Evolutionary conservation across 2,329 filamentous ascomycete species (phyloP).

Genomic region (Fusarium pilosicola): DNA sequence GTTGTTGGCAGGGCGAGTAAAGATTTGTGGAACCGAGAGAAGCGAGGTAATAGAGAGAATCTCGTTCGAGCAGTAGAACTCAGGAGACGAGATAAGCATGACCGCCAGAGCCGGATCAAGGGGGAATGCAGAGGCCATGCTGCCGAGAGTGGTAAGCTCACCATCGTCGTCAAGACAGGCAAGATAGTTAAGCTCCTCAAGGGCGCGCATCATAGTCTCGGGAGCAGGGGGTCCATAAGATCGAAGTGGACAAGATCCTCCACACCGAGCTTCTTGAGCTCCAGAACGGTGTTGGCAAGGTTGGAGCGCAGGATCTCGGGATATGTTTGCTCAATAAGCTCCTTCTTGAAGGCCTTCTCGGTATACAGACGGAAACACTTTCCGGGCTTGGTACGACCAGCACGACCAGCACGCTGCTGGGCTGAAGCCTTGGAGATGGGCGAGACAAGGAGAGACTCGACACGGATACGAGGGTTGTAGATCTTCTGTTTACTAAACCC

Average conservation of each 20-base stretch:
- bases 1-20: slow-evolving; percentile 84
- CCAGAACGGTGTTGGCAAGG: slow-evolving; percentile 91
- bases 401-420: slow-evolving; percentile 97
- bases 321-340: slow-evolving; percentile 96
- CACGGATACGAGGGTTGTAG: slow-evolving; percentile 95
- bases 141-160: slow-evolving; percentile 85
- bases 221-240: slow-evolving; percentile 98
- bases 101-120: slow-evolving; percentile 94
- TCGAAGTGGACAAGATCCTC: slow-evolving; percentile 98
- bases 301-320: slow-evolving; percentile 96
- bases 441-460: slow-evolving; percentile 96
- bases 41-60: slow-evolving; percentile 94
- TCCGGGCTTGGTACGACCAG: slow-evolving; percentile 96
- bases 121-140: slow-evolving; percentile 92
- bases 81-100: slow-evolving; percentile 96
- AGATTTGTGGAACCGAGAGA: slow-evolving; percentile 93
- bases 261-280: slow-evolving; percentile 96
- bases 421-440: slow-evolving; percentile 98
- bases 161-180: slow-evolving; percentile 97
- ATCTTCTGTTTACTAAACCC: slow-evolving; percentile 99
- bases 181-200: slow-evolving; percentile 97
- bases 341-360: slow-evolving; percentile 94
- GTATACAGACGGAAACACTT: slow-evolving; percentile 99
- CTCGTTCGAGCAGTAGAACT: slow-evolving; percentile 99
- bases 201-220: slow-evolving; percentile 96